Conservation (phyloP, 208 protist species). For the Porcisia hertigi region DNA sequence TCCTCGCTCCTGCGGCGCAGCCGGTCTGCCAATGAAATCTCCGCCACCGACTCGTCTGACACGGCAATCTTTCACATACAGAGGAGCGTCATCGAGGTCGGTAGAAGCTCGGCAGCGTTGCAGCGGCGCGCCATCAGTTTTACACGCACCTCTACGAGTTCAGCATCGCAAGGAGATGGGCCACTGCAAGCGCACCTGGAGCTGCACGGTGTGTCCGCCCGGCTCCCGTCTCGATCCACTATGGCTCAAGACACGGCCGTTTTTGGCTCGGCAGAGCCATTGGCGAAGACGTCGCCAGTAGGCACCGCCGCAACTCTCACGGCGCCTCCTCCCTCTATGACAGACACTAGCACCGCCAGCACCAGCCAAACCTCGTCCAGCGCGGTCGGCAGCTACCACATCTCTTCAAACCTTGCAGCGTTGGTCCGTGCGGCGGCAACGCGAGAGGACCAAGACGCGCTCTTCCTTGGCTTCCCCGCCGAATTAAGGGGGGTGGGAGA, state of each 20-base stretch:
- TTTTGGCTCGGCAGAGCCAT: not conserved
- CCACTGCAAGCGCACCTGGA: not conserved
- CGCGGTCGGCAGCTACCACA: not conserved
- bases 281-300: not conserved
- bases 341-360: not conserved
- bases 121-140: not conserved
- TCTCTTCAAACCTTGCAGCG: conserved; percentile 7
- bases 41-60: not conserved
- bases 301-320: not conserved
- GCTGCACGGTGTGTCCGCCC: not conserved
- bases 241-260: not conserved
- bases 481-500: not conserved
- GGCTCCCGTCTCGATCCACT: too few species aligned
- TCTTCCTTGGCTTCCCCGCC: conserved; percentile 14
- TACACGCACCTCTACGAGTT: not conserved
- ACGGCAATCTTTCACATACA: not conserved
- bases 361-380: not conserved
- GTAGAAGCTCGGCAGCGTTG: not conserved
- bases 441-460: conserved; percentile 23
- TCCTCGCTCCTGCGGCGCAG: not conserved
- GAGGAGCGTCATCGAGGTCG: not conserved
- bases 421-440: conserved; percentile 33
- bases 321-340: not conserved
- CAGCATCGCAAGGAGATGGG: not conserved
- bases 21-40: not conserved